These are phyloP conservation scores for Calonectria pauciramosa DNA, from an alignment of 2,329 filamentous ascomycete genomes.

Conservation along the genomic window DNA sequence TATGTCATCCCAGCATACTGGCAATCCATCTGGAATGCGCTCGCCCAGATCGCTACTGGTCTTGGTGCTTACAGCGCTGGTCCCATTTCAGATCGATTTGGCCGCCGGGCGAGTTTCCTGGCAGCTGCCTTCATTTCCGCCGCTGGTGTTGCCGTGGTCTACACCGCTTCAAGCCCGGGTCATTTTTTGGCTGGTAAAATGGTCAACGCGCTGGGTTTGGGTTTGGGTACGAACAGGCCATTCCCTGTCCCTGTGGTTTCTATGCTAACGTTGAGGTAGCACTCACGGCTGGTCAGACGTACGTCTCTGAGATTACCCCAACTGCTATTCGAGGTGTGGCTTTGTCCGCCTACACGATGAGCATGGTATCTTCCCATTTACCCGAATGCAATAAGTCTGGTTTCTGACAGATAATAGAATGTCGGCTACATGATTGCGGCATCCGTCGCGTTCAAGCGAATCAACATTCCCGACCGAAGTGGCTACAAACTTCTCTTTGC, in stretches of 20 bases:
- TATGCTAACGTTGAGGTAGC: not conserved
- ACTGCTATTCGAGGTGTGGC: constrained; percentile 8
- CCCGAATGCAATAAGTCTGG: fast-evolving
- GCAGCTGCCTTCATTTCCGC: not conserved
- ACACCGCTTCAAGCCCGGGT: not conserved
- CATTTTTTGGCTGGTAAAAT: constrained; percentile 16
- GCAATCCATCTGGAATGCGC: constrained; percentile 8
- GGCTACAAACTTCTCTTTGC: constrained; percentile 7
- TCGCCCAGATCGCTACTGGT: constrained; percentile 2
- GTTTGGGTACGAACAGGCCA: not conserved
- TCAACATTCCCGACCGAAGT: not conserved
- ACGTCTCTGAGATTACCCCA: constrained; percentile 9
- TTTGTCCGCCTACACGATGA: constrained; percentile 6
- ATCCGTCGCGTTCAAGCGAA: constrained; percentile 5
- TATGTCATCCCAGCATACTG: constrained; percentile 9
- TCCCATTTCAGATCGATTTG: not conserved
- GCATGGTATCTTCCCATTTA: not conserved
- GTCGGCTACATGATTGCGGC: not conserved
- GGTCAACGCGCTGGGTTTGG: constrained; percentile 7
- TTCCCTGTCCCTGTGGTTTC: too few species aligned
- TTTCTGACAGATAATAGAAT: not conserved
- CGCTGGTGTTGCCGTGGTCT: not conserved
- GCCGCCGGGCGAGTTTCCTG: not conserved
- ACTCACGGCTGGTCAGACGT: constrained; percentile 3
- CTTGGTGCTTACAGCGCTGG: constrained; percentile 4